These are phyloP conservation scores for Linderniella brevidens DNA, from an alignment of 257 asterid genomes.

Conservation along the genomic window DNA sequence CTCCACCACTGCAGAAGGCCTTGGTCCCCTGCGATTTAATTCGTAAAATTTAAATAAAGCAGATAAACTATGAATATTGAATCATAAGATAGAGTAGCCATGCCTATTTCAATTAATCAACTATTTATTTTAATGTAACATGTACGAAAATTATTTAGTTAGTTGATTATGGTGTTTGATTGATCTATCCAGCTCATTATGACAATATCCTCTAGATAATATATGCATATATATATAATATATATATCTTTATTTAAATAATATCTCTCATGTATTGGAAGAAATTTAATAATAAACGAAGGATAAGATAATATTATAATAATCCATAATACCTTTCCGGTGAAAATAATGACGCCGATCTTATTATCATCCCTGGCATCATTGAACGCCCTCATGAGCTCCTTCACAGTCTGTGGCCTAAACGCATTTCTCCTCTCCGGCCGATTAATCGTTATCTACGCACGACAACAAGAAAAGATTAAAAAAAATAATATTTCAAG, in stretches of 20 bases:
- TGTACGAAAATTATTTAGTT: too few species aligned
- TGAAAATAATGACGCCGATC: constrained; percentile 71
- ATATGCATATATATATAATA: too few species aligned
- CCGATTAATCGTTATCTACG: constrained; percentile 76
- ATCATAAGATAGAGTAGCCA: background rate
- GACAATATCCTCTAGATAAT: too few species aligned
- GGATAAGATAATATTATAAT: background rate
- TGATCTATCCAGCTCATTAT: too few species aligned
- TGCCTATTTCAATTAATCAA: background rate
- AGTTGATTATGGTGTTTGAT: too few species aligned
- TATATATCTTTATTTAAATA: too few species aligned
- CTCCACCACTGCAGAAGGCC: constrained; percentile 96
- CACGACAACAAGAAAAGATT: background rate
- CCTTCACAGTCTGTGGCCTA: constrained; percentile 91
- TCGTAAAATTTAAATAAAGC: background rate
- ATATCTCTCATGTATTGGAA: too few species aligned
- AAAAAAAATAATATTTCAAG: background rate
- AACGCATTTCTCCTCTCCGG: constrained; percentile 90
- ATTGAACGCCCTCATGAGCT: constrained; percentile 74
- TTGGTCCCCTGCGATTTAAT: constrained; percentile 38
- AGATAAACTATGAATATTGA: background rate
- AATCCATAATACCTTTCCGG: constrained; percentile 52
- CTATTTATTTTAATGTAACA: too few species aligned
- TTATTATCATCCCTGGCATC: constrained; percentile 85
- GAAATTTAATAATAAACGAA: too few species aligned